Evolutionary conservation across 495 filamentous ascomycete genomes (phyloP), one percentile per base, ranked within the genome.

Genomic region (Acidomyces sp.): DNA sequence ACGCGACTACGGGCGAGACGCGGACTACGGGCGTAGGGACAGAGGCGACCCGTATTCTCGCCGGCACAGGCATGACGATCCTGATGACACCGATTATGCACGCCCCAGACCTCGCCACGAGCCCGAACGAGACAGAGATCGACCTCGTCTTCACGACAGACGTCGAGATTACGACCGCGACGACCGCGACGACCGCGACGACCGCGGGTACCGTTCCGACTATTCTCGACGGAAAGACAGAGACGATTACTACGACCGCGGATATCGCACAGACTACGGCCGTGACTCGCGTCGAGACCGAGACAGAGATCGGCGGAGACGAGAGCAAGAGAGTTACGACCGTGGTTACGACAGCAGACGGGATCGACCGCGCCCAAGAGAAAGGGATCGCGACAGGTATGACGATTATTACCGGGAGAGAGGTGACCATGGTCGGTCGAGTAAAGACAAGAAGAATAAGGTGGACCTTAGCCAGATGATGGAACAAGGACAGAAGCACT

Each of bases 401-500:
- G 13, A 9, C 31, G 15, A 34, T 34, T 6, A 18, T 6, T n/a
- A n/a, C n/a, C n/a, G n/a, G n/a, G n/a, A n/a, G n/a, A n/a, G n/a
- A n/a, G n/a, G n/a, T n/a, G n/a, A n/a, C n/a, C 9, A 34, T 16
- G 16, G 15, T 9, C 16, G 16, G 9, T 27, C 34, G 6, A 36
- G 33, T 17, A 41, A 30, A 16, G 43, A 45, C 26, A 29, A 4
- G 21, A 20, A 34, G 36, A 45, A 29, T 13, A 32, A 32, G 7
- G 35, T 32, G 4, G 26, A 39, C n/a, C 11, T 45, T 11, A 29
- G 35, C 3, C 20, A 32, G 12, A 41, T 46, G 37, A 30, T 51
- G 21, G 36, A 51, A 34, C 46, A 19, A 43, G 48, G 48, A 1
- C 35, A 51, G 38, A 51, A 46, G 43, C 21, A 29, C 11, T 51